Percentiles rank a stretch among this genome's conserved stretches.
These are phyloP conservation scores for Ilex paraguariensis DNA, from an alignment of 305 asterid genomes.

Conservation along the genomic window DNA sequence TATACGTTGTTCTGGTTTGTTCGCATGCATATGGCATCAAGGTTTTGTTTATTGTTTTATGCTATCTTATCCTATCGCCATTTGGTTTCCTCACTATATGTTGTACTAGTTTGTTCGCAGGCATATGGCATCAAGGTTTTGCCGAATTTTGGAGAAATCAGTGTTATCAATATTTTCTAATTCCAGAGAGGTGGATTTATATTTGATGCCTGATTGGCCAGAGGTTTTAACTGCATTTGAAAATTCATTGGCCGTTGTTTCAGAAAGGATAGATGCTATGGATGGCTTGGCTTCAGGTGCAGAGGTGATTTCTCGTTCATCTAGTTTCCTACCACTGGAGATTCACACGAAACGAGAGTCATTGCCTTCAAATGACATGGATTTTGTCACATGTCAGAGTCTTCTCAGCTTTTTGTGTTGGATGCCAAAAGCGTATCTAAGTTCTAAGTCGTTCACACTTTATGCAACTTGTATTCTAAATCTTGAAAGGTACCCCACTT, in stretches of 20 bases:
- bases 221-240: slow-evolving; percentile 43
- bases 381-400: slow-evolving; percentile 41
- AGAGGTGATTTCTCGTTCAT: slow-evolving; percentile 17
- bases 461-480: slow-evolving; percentile 70
- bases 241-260: slow-evolving; percentile 18
- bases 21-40: slow-evolving; percentile 73
- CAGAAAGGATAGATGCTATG: slow-evolving; percentile 16
- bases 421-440: slow-evolving; percentile 74
- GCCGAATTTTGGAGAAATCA: slow-evolving; percentile 58
- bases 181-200: slow-evolving; percentile 47
- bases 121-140: slow-evolving; percentile 68
- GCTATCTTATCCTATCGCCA: too few relatives aligned
- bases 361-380: slow-evolving; percentile 20
- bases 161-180: slow-evolving; percentile 43
- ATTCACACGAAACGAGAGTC: slow-evolving; percentile 24
- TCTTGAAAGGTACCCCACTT: slow-evolving; percentile 62
- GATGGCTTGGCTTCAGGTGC: slow-evolving; percentile 19
- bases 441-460: slow-evolving; percentile 50
- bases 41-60: slow-evolving; percentile 26
- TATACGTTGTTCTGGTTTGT: slow-evolving; percentile 57
- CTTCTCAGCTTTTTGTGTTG: slow-evolving; percentile 58
- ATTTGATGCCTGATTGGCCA: slow-evolving; percentile 54
- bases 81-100: slow-evolving; percentile 21
- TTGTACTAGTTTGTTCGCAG: slow-evolving; percentile 68
- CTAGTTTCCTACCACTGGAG: slow-evolving; percentile 25